Percentiles rank a stretch among this genome's conserved stretches.
These are phyloP conservation scores for Fomitopsis schrenkii DNA, from an alignment of 1,284 basidiomycete species.

Conservation along the genomic window DNA sequence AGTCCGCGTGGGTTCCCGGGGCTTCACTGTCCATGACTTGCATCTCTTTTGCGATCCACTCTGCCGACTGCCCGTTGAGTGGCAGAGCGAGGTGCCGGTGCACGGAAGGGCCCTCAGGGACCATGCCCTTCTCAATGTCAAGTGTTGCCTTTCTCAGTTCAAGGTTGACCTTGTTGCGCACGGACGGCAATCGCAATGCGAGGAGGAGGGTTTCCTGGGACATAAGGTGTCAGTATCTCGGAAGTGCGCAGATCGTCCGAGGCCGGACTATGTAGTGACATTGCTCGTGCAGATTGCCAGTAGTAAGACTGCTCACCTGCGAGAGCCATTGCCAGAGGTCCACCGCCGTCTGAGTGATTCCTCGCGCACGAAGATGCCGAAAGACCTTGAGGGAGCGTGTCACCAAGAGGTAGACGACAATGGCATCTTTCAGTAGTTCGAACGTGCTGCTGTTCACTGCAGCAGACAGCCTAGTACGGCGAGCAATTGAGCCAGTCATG, in stretches of 20 bases:
- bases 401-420: slow-evolving; percentile 62
- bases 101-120: slow-evolving; percentile 57
- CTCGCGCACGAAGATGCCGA: slow-evolving; percentile 76
- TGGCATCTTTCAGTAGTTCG: slow-evolving; percentile 53
- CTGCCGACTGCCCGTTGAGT: slow-evolving; percentile 58
- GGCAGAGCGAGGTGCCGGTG: slow-evolving; percentile 68
- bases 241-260: neutral
- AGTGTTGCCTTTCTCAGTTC: slow-evolving; percentile 68
- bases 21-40: slow-evolving; percentile 67
- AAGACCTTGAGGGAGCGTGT: slow-evolving; percentile 47
- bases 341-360: slow-evolving; percentile 44
- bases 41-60: slow-evolving; percentile 82
- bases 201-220: slow-evolving; percentile 58
- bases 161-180: slow-evolving; percentile 59
- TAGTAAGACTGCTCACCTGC: slow-evolving; percentile 35
- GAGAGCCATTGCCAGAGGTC: slow-evolving; percentile 58
- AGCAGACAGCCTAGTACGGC: neutral
- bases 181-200: slow-evolving; percentile 64
- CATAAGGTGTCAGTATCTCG: neutral
- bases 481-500: neutral
- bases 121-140: slow-evolving; percentile 67
- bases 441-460: slow-evolving; percentile 18
- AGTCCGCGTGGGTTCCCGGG: slow-evolving; percentile 42
- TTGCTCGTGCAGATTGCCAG: neutral
- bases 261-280: neutral